Evolutionary conservation across 2,329 filamentous ascomycete genomes (phyloP).

Genomic region (Pseudonectria buxi): DNA sequence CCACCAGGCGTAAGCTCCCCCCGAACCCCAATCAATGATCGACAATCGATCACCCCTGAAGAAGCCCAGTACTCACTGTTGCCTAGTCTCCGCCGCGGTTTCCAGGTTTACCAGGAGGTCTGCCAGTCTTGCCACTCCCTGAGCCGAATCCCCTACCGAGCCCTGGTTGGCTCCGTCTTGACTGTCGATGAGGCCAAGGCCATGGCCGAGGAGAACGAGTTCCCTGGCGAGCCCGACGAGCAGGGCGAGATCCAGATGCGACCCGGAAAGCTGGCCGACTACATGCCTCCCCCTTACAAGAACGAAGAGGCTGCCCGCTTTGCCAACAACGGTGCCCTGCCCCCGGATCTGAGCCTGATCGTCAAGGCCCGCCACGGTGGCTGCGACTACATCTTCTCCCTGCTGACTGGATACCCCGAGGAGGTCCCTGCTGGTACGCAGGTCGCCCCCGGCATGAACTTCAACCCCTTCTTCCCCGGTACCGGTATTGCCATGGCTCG

Average conservation of each 20-base stretch:
- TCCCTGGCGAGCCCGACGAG: conserved; percentile 96
- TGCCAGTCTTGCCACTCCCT: conserved; percentile 98
- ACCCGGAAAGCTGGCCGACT: conserved; percentile 96
- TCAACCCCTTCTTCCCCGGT: conserved; percentile 99
- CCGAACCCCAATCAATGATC: conserved; percentile 5
- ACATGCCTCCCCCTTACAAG: conserved; percentile 91
- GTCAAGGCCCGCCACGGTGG: conserved; percentile 96
- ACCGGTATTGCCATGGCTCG: conserved; percentile 98
- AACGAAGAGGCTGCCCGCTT: conserved; percentile 98
- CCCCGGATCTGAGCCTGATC: conserved; percentile 95
- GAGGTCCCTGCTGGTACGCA: conserved; percentile 85
- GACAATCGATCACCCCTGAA: conserved; percentile 11
- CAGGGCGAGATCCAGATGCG: conserved; percentile 98
- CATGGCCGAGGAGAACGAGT: conserved; percentile 96
- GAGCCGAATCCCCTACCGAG: conserved; percentile 85
- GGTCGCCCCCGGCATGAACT: conserved; percentile 88
- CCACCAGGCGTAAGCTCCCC: conserved; percentile 75
- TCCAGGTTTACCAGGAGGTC: conserved; percentile 98
- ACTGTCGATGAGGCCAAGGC: conserved; percentile 98
- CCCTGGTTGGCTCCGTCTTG: conserved; percentile 83
- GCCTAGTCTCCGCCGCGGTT: conserved; percentile 86
- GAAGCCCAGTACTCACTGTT: conserved; percentile 1
- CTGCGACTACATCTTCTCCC: conserved; percentile 96
- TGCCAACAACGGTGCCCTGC: conserved; percentile 96
- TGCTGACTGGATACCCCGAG: conserved; percentile 95